Percentiles rank a stretch among this genome's conserved stretches.
phyloP scores from a whole-genome alignment of 805 yeast species.

The Ogataea ramenticola region DNA sequence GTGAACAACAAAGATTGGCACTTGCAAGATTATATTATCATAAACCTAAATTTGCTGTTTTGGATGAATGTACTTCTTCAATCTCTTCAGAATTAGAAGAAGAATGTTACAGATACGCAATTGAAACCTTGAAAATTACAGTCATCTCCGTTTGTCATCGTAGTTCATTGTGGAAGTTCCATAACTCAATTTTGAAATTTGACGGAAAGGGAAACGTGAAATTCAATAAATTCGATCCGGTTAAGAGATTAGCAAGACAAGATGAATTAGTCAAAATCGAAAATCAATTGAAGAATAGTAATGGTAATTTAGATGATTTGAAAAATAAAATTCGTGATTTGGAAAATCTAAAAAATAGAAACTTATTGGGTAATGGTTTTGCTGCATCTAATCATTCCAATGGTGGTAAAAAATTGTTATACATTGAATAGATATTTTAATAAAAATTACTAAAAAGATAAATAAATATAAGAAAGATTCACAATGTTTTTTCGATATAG shows the following conservation, averaged over 20 bases:
- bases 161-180: slow-evolving; percentile 90
- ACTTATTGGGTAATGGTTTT: not conserved
- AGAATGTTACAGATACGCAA: slow-evolving; percentile 77
- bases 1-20: slow-evolving; percentile 90
- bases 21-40: slow-evolving; percentile 91
- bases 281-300: slow-evolving; percentile 57
- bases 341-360: slow-evolving; percentile 20
- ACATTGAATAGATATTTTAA: not conserved
- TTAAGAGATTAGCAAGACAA: slow-evolving; percentile 63
- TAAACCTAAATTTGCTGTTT: slow-evolving; percentile 85
- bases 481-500: too few relatives aligned
- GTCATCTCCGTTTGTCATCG: slow-evolving; percentile 88
- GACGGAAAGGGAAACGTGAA: slow-evolving; percentile 57
- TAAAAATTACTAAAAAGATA: too few relatives aligned
- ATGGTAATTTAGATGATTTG: slow-evolving; percentile 36
- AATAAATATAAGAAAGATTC: too few relatives aligned
- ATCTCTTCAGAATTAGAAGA: slow-evolving; percentile 89
- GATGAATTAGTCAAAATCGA: slow-evolving; percentile 71
- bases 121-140: slow-evolving; percentile 66
- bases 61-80: slow-evolving; percentile 94
- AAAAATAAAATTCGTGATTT: slow-evolving; percentile 61
- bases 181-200: slow-evolving; percentile 71
- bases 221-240: slow-evolving; percentile 62
- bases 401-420: not conserved
- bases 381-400: too few relatives aligned